A percentile compares a stretch with the other conserved stretches of the same genome.
Evolutionary conservation across 352 stramenopile species (phyloP).

Genomic region (Phytopythium cucurbitacearum): DNA sequence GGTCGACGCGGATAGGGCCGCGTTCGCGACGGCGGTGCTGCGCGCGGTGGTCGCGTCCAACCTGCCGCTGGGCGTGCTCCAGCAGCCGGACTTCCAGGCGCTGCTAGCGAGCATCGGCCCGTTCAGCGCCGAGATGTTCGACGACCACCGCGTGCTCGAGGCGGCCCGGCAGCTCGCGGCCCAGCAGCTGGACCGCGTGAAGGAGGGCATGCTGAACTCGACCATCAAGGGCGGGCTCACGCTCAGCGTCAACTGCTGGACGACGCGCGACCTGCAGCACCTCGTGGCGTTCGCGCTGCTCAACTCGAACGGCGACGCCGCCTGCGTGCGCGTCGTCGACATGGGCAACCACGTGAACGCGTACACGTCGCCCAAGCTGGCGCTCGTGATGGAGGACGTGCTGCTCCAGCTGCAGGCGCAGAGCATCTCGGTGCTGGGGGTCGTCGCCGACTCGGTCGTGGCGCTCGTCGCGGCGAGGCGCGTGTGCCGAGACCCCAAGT

Average conservation of each 20-base stretch:
- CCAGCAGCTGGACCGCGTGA: conserved; percentile 68
- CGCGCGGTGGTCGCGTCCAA: conserved; percentile 30
- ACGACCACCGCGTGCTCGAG: conserved; percentile 20
- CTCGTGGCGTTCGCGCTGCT: conserved; percentile 73
- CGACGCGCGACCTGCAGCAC: conserved; percentile 54
- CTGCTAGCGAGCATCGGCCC: conserved; percentile 28
- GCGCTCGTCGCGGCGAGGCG: conserved; percentile 48
- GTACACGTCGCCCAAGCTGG: conserved; percentile 25
- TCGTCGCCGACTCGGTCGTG: conserved; percentile 66
- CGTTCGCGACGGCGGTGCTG: conserved; percentile 12
- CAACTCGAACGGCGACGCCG: conserved; percentile 75
- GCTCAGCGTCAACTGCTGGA: conserved; percentile 70
- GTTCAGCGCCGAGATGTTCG: not conserved
- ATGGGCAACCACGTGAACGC: conserved; percentile 24
- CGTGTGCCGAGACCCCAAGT: conserved; percentile 34
- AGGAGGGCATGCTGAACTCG: conserved; percentile 79
- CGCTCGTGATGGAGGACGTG: conserved; percentile 52
- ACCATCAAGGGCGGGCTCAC: conserved; percentile 73
- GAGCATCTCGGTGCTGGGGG: conserved; percentile 67
- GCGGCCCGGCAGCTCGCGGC: conserved; percentile 28
- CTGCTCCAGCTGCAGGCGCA: conserved; percentile 40
- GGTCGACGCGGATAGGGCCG: not conserved
- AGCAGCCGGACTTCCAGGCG: conserved; percentile 37
- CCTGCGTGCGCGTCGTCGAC: conserved; percentile 59
- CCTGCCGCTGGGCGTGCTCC: conserved; percentile 31